These are phyloP conservation scores for Tricholomella constricta DNA, from an alignment of 768 basidiomycete genomes.

Conservation along the genomic window DNA sequence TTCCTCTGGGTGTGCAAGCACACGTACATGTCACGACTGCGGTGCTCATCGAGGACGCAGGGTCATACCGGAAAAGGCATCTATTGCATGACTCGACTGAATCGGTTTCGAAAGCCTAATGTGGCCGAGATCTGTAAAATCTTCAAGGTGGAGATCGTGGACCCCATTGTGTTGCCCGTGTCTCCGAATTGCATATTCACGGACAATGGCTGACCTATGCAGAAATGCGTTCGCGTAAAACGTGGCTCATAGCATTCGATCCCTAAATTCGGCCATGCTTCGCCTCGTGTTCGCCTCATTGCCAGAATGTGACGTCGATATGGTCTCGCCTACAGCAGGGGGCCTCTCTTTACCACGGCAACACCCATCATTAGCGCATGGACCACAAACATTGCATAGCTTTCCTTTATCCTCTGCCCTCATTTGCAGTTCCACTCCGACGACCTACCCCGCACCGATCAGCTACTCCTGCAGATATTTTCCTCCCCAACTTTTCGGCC, in stretches of 20 bases:
- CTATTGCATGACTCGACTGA: neutral
- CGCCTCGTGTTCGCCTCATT: conserved; percentile 18
- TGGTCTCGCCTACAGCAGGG: neutral
- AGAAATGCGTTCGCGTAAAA: neutral
- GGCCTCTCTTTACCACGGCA: neutral
- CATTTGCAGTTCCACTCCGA: neutral
- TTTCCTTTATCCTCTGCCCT: neutral
- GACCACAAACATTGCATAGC: conserved; percentile 10
- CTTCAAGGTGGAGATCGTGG: neutral
- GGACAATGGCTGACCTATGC: neutral
- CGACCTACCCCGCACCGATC: neutral
- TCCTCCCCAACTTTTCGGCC: conserved; percentile 2
- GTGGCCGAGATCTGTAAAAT: conserved; percentile 4
- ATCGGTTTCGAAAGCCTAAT: neutral
- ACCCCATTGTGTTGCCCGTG: neutral
- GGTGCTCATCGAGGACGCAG: neutral
- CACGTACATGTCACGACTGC: neutral
- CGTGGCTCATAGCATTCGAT: conserved; percentile 6
- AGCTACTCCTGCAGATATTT: neutral
- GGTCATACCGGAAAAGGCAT: neutral
- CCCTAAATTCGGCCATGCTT: neutral
- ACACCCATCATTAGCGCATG: neutral
- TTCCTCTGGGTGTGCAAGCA: neutral
- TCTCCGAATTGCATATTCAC: conserved; percentile 4
- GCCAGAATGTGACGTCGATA: conserved; percentile 6